These are phyloP conservation scores for Tetracladium marchalianum DNA, from an alignment of 495 filamentous ascomycete genomes.

Conservation along the genomic window DNA sequence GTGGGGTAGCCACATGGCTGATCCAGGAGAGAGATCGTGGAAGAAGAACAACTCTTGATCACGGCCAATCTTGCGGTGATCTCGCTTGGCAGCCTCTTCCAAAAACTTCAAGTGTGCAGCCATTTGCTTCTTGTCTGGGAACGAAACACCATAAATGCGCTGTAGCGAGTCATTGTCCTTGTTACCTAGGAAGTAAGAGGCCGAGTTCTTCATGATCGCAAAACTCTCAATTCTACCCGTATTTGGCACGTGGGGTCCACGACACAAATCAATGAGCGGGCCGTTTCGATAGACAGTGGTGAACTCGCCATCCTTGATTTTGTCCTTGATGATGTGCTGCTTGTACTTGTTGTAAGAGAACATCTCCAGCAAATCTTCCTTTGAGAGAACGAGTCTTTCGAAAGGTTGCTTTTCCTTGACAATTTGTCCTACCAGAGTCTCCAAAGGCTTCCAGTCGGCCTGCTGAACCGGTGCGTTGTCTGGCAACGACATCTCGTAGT, in stretches of 20 bases:
- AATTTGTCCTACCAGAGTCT: conserved; percentile 60
- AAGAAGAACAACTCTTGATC: conserved; percentile 98
- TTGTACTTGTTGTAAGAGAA: conserved; percentile 95
- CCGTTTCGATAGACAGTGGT: conserved; percentile 91
- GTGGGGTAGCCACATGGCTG: conserved; percentile 88
- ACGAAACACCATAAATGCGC: conserved; percentile 91
- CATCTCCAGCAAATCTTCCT: conserved; percentile 89
- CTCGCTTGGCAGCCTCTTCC: conserved; percentile 91
- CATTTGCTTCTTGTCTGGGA: conserved; percentile 93
- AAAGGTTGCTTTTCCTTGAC: conserved; percentile 97
- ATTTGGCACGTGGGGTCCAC: conserved; percentile 80
- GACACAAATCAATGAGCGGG: conserved; percentile 69
- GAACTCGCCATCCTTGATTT: conserved; percentile 75
- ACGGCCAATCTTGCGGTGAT: conserved; percentile 81
- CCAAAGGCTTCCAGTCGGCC: conserved; percentile 70
- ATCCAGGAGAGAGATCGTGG: conserved; percentile 81
- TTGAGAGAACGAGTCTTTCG: conserved; percentile 78
- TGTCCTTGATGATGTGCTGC: conserved; percentile 88
- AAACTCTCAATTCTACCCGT: conserved; percentile 89
- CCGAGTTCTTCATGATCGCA: conserved; percentile 88
- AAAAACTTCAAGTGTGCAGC: conserved; percentile 83
- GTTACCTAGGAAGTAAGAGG: conserved; percentile 94
- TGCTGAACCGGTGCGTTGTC: conserved; percentile 62
- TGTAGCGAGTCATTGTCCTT: conserved; percentile 87
- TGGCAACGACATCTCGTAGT: conserved; percentile 91